These are phyloP conservation scores for Cladosporium sp. DNA, from an alignment of 2,329 filamentous ascomycete genomes.

Conservation along the genomic window DNA sequence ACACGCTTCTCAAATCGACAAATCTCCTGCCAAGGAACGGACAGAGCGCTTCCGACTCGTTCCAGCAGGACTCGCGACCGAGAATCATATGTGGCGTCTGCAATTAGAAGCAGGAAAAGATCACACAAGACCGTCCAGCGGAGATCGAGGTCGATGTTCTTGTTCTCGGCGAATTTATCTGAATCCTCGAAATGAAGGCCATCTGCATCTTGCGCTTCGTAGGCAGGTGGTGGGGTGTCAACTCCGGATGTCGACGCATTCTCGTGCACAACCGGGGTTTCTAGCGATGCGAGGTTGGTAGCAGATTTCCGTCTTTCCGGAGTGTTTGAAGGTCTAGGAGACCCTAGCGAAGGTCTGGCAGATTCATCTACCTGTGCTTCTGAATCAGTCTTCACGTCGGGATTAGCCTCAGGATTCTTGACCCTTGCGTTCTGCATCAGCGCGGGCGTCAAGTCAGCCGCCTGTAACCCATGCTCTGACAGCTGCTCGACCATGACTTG, in stretches of 20 bases:
- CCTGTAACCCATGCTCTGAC: slow-evolving; percentile 82
- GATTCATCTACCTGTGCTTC: slow-evolving; percentile 24
- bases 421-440: slow-evolving; percentile 91
- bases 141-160: slow-evolving; percentile 90
- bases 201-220: slow-evolving; percentile 61
- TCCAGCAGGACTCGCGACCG: slow-evolving; percentile 82
- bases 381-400: slow-evolving; percentile 4
- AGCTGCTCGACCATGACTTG: slow-evolving; percentile 99
- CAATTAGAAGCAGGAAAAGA: slow-evolving; percentile 89
- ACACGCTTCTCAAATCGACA: slow-evolving; percentile 96
- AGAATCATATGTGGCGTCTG: slow-evolving; percentile 90
- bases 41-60: slow-evolving; percentile 72
- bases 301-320: slow-evolving; percentile 18
- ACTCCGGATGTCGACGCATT: slow-evolving; percentile 10
- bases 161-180: slow-evolving; percentile 73
- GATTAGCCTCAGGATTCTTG: slow-evolving; percentile 62
- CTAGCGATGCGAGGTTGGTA: slow-evolving; percentile 24
- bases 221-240: slow-evolving; percentile 44
- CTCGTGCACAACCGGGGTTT: slow-evolving; percentile 30
- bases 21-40: slow-evolving; percentile 86
- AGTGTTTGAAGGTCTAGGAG: slow-evolving; percentile 20
- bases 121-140: slow-evolving; percentile 97
- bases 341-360: slow-evolving; percentile 27
- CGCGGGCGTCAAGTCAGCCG: slow-evolving; percentile 75
- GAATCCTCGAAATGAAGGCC: slow-evolving; percentile 77